Percentiles rank a stretch among this genome's conserved stretches.
Evolutionary conservation across 306 rosid species (phyloP).

Genomic region (Fagus sylvatica): DNA sequence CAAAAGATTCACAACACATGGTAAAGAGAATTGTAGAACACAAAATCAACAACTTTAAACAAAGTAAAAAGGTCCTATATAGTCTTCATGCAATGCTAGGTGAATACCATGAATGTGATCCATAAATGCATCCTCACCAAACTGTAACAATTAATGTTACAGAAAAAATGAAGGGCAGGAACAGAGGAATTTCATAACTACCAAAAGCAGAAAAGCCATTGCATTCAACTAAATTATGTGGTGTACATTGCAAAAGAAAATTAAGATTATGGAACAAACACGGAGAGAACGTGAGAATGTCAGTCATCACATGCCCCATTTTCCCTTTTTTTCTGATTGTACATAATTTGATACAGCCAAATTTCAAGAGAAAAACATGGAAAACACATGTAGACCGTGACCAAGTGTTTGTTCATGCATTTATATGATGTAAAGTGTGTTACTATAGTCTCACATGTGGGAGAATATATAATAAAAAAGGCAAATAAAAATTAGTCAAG

Average conservation of each 20-base stretch:
- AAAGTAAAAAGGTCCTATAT: not conserved
- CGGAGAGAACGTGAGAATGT: not conserved
- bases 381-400: not conserved
- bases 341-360: not conserved
- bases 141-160: not conserved
- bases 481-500: not conserved
- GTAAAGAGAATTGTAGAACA: not conserved
- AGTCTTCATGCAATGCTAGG: not conserved
- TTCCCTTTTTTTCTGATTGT: not conserved
- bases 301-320: not conserved
- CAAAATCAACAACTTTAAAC: not conserved
- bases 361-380: not conserved
- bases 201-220: not conserved
- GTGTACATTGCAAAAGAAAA: no score
- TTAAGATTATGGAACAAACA: not conserved
- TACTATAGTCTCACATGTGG: not conserved
- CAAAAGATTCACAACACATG: not conserved
- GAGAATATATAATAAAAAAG: not conserved
- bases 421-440: not conserved
- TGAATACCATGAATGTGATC: not conserved
- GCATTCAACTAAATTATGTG: not conserved
- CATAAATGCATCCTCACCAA: conserved; percentile 2
- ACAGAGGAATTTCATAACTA: not conserved
- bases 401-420: not conserved
- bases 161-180: not conserved